These are phyloP conservation scores for Pinus tabuliformis DNA, from an alignment of 75 land plant genomes.

Conservation along the genomic window DNA sequence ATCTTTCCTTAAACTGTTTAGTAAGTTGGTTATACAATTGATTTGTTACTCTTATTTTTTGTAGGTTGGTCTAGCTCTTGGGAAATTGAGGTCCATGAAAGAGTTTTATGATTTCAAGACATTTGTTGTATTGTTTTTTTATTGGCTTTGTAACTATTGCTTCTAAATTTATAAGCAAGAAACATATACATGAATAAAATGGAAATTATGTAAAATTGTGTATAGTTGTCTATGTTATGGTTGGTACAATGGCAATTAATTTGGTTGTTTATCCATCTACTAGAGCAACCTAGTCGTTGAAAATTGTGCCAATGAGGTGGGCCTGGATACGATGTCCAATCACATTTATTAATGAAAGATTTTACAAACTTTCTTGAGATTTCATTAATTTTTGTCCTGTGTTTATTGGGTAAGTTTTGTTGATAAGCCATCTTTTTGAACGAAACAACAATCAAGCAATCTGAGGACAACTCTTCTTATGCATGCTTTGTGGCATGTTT, in stretches of 20 bases:
- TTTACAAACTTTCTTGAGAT: not conserved
- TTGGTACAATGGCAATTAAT: not conserved
- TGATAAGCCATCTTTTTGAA: no score
- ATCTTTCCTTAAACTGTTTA: not conserved
- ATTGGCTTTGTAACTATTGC: constrained; percentile 77
- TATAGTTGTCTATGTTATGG: not conserved
- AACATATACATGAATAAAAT: constrained; percentile 6
- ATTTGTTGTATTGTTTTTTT: constrained; percentile 69
- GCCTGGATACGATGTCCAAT: not conserved
- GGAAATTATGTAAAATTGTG: not conserved
- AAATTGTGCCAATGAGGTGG: not conserved
- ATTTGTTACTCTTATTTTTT: not conserved
- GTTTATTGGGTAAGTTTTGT: no score
- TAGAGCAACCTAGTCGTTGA: not conserved
- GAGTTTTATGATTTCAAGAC: constrained; percentile 84
- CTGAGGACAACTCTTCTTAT: no score
- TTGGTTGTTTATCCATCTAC: not conserved
- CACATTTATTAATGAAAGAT: not conserved
- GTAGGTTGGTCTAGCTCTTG: constrained; percentile 87
- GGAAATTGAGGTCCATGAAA: constrained; percentile 69
- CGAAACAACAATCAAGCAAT: no score
- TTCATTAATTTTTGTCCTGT: no score
- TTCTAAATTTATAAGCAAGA: constrained; percentile 67
- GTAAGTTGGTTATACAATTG: not conserved
- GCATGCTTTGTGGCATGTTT: no score